Conservation (phyloP, 2,329 filamentous ascomycete genomes). For the Pseudogymnoascus sp. region DNA sequence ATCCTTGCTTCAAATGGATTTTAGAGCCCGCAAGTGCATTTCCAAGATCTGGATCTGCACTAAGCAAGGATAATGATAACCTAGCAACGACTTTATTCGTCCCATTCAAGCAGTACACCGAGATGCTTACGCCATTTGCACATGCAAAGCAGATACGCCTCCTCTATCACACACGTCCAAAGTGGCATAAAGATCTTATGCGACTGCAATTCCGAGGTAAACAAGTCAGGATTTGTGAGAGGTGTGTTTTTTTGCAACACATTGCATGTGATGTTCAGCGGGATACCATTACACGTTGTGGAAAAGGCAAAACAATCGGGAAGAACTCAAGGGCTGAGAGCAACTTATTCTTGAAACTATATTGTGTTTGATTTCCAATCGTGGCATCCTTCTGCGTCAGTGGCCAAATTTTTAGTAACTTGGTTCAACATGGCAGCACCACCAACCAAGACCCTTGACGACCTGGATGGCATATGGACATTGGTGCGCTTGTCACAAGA, state of each 20-base stretch:
- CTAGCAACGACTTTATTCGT: neutral
- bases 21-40: neutral
- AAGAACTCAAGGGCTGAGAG: neutral
- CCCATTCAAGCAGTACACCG: neutral
- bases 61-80: neutral
- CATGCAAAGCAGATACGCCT: conserved; percentile 19
- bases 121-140: neutral
- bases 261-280: neutral
- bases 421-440: neutral
- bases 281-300: neutral
- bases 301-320: neutral
- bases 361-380: neutral
- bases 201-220: conserved; percentile 10
- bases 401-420: neutral
- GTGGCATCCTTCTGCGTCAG: neutral
- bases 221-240: neutral
- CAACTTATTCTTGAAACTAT: neutral
- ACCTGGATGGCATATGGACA: neutral
- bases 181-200: conserved; percentile 20
- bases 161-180: conserved; percentile 18
- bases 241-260: neutral
- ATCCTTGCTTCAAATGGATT: neutral
- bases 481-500: neutral
- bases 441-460: neutral
- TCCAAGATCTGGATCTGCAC: neutral